Percentiles rank a stretch among this genome's conserved stretches.
phyloP scores from a whole-genome alignment of 2,329 filamentous ascomycete species.

The Ophiognomonia clavigignenti-juglandacearum region DNA sequence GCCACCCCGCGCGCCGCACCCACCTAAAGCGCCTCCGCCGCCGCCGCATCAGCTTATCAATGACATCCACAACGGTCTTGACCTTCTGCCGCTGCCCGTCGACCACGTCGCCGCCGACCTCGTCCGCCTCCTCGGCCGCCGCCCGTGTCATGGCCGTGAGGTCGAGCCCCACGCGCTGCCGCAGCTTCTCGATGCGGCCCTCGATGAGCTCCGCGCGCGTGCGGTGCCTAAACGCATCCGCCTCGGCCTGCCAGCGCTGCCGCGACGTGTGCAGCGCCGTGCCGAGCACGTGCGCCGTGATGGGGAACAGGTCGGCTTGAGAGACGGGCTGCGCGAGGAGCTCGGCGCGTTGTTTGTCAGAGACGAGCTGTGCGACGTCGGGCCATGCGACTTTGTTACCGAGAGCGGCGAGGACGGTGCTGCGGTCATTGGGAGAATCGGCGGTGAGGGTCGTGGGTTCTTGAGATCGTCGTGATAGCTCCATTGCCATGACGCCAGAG shows the following conservation, averaged over 20 bases:
- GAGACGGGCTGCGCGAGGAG: conserved; percentile 30
- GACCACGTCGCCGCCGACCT: conserved; percentile 69
- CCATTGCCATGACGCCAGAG: conserved; percentile 84
- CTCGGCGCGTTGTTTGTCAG: conserved; percentile 26
- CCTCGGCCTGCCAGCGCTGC: conserved; percentile 54
- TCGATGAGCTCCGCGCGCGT: conserved; percentile 53
- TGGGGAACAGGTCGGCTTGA: conserved; percentile 41
- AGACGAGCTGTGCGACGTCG: conserved; percentile 38
- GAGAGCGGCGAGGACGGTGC: conserved; percentile 20
- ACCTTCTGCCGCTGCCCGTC: conserved; percentile 73
- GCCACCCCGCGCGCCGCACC: conserved; percentile 71
- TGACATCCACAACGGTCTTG: conserved; percentile 73
- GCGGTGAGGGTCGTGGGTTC: conserved; percentile 35
- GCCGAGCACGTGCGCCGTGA: conserved; percentile 48
- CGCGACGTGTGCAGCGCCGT: conserved; percentile 41
- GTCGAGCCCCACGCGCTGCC: conserved; percentile 44
- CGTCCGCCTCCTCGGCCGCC: conserved; percentile 74
- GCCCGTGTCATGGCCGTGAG: conserved; percentile 57
- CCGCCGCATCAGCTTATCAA: conserved; percentile 70
- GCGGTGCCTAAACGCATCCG: conserved; percentile 53
- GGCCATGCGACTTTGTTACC: conserved; percentile 32
- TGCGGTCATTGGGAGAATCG: conserved; percentile 19
- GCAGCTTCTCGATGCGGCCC: conserved; percentile 44
- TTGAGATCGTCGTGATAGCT: conserved; percentile 65
- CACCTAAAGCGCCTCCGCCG: conserved; percentile 66